Conservation (phyloP, 202 grass and related monocot species). For the Thinopyrum obtusiflorum region DNA sequence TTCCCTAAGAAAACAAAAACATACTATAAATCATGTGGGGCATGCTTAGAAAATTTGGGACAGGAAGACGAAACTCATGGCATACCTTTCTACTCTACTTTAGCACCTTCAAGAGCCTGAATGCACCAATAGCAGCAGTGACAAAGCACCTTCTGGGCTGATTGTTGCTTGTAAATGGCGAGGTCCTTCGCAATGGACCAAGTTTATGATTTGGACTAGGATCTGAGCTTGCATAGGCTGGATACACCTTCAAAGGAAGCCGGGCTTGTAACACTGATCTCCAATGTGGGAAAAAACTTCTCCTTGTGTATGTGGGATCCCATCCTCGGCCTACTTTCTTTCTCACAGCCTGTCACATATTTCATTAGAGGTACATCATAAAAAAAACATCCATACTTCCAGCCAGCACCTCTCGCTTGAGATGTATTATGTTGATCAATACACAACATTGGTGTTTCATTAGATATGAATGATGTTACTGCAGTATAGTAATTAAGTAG, state of each 20-base stretch:
- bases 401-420: background rate
- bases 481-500: background rate
- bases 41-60: background rate
- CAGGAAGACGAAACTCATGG: background rate
- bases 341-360: background rate
- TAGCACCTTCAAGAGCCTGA: conserved; percentile 29
- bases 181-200: background rate
- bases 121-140: conserved; percentile 26
- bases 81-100: conserved; percentile 20
- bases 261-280: conserved; percentile 15
- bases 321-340: background rate
- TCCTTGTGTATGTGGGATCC: conserved; percentile 21
- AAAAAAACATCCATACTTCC: background rate
- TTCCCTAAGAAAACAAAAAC: background rate
- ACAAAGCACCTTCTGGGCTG: conserved; percentile 4
- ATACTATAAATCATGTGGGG: too few species aligned
- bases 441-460: background rate
- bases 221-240: conserved; percentile 6
- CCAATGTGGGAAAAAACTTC: conserved; percentile 24
- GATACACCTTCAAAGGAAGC: conserved; percentile 8
- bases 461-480: background rate
- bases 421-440: background rate
- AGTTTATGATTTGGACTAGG: background rate
- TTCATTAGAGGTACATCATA: background rate
- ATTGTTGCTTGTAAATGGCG: background rate